Percentiles rank a stretch among this genome's conserved stretches.
These are phyloP conservation scores for Hypoxylon sp. DNA, from an alignment of 2,329 filamentous ascomycete genomes.

Conservation along the genomic window DNA sequence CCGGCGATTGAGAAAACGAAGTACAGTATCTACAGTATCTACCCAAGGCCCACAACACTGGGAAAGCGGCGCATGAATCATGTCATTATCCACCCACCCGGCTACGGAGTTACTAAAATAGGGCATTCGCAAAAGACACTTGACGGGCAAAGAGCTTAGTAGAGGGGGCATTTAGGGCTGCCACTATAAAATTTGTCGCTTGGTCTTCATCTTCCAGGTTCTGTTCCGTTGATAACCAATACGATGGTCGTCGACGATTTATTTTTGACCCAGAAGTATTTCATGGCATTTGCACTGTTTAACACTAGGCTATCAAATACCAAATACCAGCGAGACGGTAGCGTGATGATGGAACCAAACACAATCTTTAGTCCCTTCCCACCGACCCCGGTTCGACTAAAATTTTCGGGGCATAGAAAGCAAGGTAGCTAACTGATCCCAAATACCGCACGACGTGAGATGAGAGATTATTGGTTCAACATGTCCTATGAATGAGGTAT, in stretches of 20 bases:
- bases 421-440: too few relatives aligned
- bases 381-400: too few relatives aligned
- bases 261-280: not conserved
- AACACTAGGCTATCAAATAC: slow-evolving; percentile 1
- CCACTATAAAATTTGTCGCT: slow-evolving; percentile 9
- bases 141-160: slow-evolving; percentile 16
- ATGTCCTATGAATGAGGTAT: too few relatives aligned
- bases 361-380: too few relatives aligned
- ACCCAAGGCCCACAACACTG: slow-evolving; percentile 13
- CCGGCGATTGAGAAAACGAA: slow-evolving; percentile 13
- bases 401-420: too few relatives aligned
- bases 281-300: slow-evolving; percentile 5
- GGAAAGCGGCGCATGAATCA: slow-evolving; percentile 25
- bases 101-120: slow-evolving; percentile 22
- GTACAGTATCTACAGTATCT: slow-evolving; percentile 18
- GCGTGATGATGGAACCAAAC: too few relatives aligned
- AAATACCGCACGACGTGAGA: too few relatives aligned
- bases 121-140: slow-evolving; percentile 19
- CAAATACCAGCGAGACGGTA: too few relatives aligned
- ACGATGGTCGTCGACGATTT: not conserved
- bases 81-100: slow-evolving; percentile 28
- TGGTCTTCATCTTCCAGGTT: slow-evolving; percentile 10
- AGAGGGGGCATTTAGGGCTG: slow-evolving; percentile 15
- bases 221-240: slow-evolving; percentile 11
- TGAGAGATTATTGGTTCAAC: too few relatives aligned